phyloP scores from a whole-genome alignment of 2,329 filamentous ascomycete genomes.

The Calonectria pauciramosa region DNA sequence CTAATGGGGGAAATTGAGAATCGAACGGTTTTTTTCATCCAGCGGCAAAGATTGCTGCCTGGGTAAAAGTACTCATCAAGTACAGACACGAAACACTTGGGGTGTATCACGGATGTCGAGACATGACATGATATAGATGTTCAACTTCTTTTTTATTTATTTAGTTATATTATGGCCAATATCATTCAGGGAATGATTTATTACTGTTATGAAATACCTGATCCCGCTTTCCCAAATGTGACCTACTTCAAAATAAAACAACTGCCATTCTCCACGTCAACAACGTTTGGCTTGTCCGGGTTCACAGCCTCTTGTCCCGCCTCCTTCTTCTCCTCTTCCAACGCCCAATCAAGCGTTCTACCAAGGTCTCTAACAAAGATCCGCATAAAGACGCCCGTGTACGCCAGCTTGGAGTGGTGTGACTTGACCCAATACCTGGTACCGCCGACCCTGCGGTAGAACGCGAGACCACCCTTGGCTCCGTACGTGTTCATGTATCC shows the following conservation, averaged over 20 bases:
- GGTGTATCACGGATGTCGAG: constrained; percentile 1
- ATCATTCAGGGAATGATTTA: constrained; percentile 8
- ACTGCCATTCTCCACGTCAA: constrained; percentile 32
- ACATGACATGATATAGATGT: constrained; percentile 5
- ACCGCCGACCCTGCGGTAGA: constrained; percentile 38
- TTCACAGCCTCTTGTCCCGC: neutral
- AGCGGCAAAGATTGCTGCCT: neutral
- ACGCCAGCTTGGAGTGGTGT: constrained; percentile 32
- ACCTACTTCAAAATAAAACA: constrained; percentile 30
- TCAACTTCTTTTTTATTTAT: neutral
- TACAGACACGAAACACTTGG: constrained; percentile 2
- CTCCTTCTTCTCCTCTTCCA: constrained; percentile 34
- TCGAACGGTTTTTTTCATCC: neutral
- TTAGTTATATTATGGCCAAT: neutral
- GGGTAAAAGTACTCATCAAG: constrained; percentile 3
- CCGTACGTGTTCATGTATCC: constrained; percentile 29
- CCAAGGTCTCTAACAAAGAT: constrained; percentile 30
- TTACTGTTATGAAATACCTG: neutral
- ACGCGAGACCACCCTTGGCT: constrained; percentile 32
- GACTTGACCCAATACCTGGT: constrained; percentile 39
- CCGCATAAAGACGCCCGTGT: constrained; percentile 33
- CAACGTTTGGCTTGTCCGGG: constrained; percentile 17
- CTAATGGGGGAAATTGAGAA: constrained; percentile 2
- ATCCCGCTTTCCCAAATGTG: neutral
- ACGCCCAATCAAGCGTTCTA: constrained; percentile 37